Evolutionary conservation across 192 early-diverging fungal genomes (phyloP).

Genomic region (Coemansia sp.): DNA sequence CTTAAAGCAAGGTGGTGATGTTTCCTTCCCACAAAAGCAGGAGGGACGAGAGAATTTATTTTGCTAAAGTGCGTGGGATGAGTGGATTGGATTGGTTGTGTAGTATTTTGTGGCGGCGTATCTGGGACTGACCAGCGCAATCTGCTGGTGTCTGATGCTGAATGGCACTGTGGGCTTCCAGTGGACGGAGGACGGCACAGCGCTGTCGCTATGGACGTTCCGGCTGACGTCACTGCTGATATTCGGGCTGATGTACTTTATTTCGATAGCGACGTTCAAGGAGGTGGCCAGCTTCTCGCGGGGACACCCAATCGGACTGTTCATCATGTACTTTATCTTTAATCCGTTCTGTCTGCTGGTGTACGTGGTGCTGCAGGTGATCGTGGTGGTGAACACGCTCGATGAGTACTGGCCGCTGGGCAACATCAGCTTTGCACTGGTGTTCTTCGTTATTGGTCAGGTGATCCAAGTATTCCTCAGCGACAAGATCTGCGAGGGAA

Average conservation of each 20-base stretch:
- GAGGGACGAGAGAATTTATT: background rate
- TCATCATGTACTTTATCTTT: constrained; percentile 86
- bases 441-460: constrained; percentile 85
- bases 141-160: constrained; percentile 89
- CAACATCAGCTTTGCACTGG: constrained; percentile 85
- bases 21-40: background rate
- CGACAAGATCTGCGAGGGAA: constrained; percentile 75
- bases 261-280: constrained; percentile 83
- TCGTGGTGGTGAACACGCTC: constrained; percentile 91
- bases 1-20: background rate
- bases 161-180: constrained; percentile 97
- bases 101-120: constrained; percentile 85
- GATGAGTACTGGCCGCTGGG: constrained; percentile 97
- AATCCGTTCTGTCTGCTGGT: constrained; percentile 77
- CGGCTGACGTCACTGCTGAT: constrained; percentile 80
- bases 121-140: constrained; percentile 76
- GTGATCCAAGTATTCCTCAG: constrained; percentile 82
- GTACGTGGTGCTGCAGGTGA: constrained; percentile 87
- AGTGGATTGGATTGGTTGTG: background rate
- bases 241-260: constrained; percentile 73
- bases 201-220: constrained; percentile 91
- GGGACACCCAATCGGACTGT: constrained; percentile 69
- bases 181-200: constrained; percentile 95
- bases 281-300: constrained; percentile 62
- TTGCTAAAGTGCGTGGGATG: constrained; percentile 5